Base-by-base conservation (phyloP, 225 moss, liverwort and hornwort genomes). In the Lunularia cruciata region DNA sequence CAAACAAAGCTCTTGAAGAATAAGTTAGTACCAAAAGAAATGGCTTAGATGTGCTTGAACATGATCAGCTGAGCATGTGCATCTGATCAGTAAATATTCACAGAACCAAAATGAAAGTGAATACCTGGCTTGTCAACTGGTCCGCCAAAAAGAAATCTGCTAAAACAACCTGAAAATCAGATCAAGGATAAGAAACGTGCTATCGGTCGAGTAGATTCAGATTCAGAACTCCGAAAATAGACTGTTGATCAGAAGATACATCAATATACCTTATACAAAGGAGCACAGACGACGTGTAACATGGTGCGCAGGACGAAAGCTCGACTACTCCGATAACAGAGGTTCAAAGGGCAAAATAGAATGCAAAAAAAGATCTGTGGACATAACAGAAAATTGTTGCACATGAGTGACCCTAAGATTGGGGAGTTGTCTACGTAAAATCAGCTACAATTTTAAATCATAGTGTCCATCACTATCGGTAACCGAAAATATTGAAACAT, bases 101-200 rank as follows among this genome's bases (percentile, higher is more conserved):
- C n/a, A n/a, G n/a, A n/a, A n/a, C n/a, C n/a, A n/a, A n/a, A 8
- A 28, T 57, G 14, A 18, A 15, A 27, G 33, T 32, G 4, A 30
- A 32, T 57, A 87, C 90, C 90, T 90, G 87, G 63, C 87, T 90
- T 76, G 90, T 86, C 47, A 90, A 66, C 53, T 90, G 90, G 62
- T 90, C 90, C 39, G 71, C 90, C 42, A 90, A 73, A 35, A 90
- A 90, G 72, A 90, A 90, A 71, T 90, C 90, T 25, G 90, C 87
- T 63, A 90, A 74, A 47, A 83, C 87, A 57, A 90, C 90, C 90
- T 90, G 87, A 60, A 9, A 65, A 75, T 30, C n/a, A 61, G 32
- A 35, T 45, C 2, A 76, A 22, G 67, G 12, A 37, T 63, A 3
- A 65, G 49, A 48, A 48, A 20, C 0, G 32, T 37, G 19, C 12